Evolutionary conservation across 1,139 yeast species (phyloP).

Genomic region (Yarrowia galli): DNA sequence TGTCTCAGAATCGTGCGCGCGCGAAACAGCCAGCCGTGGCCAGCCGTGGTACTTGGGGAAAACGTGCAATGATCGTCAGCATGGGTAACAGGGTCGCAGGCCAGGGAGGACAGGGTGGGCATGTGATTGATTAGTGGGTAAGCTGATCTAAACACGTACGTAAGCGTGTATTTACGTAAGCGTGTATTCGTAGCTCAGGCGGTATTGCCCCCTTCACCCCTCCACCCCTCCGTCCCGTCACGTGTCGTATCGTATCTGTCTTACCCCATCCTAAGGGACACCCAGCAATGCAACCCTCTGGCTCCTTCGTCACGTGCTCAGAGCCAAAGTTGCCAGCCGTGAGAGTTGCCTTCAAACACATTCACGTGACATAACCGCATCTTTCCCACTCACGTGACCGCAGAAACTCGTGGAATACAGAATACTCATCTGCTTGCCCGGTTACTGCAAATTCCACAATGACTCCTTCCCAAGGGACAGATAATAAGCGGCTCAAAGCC

Average conservation of each 20-base stretch:
- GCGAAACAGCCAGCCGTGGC: background rate
- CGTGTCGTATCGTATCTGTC: too few relatives aligned
- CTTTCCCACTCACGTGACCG: background rate
- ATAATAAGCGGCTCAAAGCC: background rate
- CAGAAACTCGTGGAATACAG: background rate
- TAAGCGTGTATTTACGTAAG: too few relatives aligned
- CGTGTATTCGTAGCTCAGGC: too few relatives aligned
- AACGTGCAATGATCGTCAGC: slow-evolving; percentile 3
- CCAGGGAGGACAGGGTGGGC: too few relatives aligned
- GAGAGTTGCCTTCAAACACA: background rate
- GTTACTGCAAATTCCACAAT: background rate
- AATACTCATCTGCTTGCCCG: background rate
- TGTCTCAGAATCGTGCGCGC: background rate
- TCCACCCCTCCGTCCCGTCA: too few relatives aligned
- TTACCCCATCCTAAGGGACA: too few relatives aligned
- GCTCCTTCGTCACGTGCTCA: too few relatives aligned
- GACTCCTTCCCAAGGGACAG: background rate
- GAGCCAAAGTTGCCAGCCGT: too few relatives aligned
- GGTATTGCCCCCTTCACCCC: too few relatives aligned
- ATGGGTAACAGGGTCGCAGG: too few relatives aligned
- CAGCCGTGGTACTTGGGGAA: background rate
- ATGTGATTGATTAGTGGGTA: background rate
- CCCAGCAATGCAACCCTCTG: too few relatives aligned
- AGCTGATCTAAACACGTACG: too few relatives aligned
- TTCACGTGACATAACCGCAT: background rate